Evolutionary conservation across 441 rosid genomes (phyloP).

Genomic region (Jatropha multifida): DNA sequence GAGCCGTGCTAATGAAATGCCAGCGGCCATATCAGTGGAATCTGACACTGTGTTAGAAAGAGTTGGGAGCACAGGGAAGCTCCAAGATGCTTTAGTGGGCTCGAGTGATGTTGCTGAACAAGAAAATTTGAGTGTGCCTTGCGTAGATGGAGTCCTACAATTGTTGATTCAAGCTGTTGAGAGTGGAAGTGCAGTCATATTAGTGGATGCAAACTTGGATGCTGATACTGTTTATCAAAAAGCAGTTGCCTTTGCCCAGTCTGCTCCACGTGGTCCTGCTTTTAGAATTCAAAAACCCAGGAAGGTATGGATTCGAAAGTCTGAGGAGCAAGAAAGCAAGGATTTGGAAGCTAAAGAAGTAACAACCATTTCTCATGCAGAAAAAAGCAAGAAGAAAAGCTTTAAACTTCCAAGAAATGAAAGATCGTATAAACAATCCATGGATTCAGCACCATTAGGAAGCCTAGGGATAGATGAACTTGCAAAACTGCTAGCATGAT

Average conservation of each 20-base stretch:
- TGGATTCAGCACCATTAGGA: conserved; percentile 45
- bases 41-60: conserved; percentile 14
- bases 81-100: conserved; percentile 27
- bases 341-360: conserved; percentile 29
- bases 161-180: conserved; percentile 70
- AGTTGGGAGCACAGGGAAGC: conserved; percentile 19
- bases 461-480: conserved; percentile 74
- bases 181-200: conserved; percentile 58
- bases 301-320: conserved; percentile 33
- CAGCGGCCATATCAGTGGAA: conserved; percentile 12
- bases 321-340: conserved; percentile 40
- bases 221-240: conserved; percentile 59
- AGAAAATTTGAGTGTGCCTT: conserved; percentile 21
- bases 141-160: conserved; percentile 40
- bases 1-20: conserved; percentile 23
- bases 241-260: conserved; percentile 51
- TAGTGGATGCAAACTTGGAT: conserved; percentile 48
- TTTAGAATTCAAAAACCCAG: conserved; percentile 38
- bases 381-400: conserved; percentile 25
- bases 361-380: conserved; percentile 22
- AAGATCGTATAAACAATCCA: conserved; percentile 27
- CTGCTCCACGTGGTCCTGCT: conserved; percentile 61
- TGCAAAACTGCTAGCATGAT: conserved; percentile 68
- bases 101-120: conserved; percentile 19
- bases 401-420: conserved; percentile 20